Evolutionary conservation across 2,329 filamentous ascomycete genomes (phyloP).

Genomic region (Rutstroemia sydowiana): DNA sequence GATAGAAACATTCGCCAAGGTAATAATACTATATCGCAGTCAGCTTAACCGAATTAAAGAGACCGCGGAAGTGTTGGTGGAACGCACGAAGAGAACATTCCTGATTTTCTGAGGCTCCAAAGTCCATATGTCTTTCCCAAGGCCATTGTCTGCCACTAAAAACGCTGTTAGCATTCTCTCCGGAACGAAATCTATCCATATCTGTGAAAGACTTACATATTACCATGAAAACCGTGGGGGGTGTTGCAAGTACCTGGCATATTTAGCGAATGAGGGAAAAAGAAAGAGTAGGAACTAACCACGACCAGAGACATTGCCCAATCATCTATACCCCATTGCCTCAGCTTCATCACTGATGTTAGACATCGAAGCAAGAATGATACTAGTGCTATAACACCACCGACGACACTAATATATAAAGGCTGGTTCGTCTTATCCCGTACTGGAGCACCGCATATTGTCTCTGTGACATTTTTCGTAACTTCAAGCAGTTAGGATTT

Average conservation of each 20-base stretch:
- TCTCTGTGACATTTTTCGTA: background rate
- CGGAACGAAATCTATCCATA: too few species aligned
- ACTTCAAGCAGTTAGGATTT: background rate
- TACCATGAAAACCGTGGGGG: background rate
- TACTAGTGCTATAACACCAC: background rate
- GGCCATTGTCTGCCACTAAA: slow-evolving; percentile 5
- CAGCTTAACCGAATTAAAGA: too few species aligned
- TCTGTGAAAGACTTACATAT: background rate
- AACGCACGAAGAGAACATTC: slow-evolving; percentile 3
- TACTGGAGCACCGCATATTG: background rate
- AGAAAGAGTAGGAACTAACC: background rate
- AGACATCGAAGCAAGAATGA: background rate
- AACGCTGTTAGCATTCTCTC: background rate
- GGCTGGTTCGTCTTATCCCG: background rate
- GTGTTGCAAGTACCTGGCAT: background rate
- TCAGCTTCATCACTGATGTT: background rate
- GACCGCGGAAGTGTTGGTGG: too few species aligned
- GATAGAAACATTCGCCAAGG: slow-evolving; percentile 11
- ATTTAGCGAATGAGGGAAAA: background rate
- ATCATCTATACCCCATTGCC: slow-evolving; percentile 5
- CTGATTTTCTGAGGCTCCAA: slow-evolving; percentile 1
- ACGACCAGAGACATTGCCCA: background rate
- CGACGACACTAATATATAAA: background rate
- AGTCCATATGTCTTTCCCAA: slow-evolving; percentile 10
- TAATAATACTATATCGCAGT: too few species aligned